These are phyloP conservation scores for Penicillium sclerotiorum DNA, from an alignment of 2,329 filamentous ascomycete genomes.

Conservation along the genomic window DNA sequence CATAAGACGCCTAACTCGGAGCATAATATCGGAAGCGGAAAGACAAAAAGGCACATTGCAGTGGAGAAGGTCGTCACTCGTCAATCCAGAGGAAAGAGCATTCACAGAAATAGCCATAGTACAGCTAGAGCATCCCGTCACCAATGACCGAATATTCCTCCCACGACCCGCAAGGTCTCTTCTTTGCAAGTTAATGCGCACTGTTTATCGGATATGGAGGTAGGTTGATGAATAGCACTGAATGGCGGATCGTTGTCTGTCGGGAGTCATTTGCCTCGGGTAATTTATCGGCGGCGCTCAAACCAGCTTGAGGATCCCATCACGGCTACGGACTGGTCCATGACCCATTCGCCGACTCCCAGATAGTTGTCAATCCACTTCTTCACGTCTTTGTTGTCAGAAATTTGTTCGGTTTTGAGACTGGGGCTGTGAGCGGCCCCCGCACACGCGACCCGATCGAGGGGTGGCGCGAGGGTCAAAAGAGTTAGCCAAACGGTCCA, in stretches of 20 bases:
- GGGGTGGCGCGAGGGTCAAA: constrained; percentile 30
- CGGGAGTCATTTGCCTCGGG: not conserved
- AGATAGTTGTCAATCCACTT: constrained; percentile 94
- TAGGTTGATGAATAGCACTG: too few relatives aligned
- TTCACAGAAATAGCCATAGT: not conserved
- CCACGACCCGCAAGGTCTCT: too few relatives aligned
- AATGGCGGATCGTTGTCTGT: not conserved
- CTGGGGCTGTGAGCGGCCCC: constrained; percentile 57
- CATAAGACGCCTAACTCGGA: constrained; percentile 22
- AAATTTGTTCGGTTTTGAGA: constrained; percentile 82
- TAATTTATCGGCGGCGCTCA: constrained; percentile 75
- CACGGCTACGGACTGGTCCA: constrained; percentile 94
- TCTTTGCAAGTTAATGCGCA: too few relatives aligned
- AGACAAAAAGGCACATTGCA: constrained; percentile 5
- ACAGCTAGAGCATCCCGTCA: not conserved
- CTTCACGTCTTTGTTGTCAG: constrained; percentile 79
- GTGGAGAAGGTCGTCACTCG: constrained; percentile 22
- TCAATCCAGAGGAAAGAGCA: constrained; percentile 9
- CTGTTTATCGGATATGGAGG: too few relatives aligned
- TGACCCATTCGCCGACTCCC: constrained; percentile 93
- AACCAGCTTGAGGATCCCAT: constrained; percentile 88
- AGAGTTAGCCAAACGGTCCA: constrained; percentile 28
- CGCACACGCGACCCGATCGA: constrained; percentile 32
- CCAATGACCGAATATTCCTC: too few relatives aligned
- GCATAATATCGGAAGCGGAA: constrained; percentile 14